A percentile compares a stretch with the other conserved stretches of the same genome.
Conservation (phyloP, 306 rosid genomes). For the Boehmeria nivea region DNA sequence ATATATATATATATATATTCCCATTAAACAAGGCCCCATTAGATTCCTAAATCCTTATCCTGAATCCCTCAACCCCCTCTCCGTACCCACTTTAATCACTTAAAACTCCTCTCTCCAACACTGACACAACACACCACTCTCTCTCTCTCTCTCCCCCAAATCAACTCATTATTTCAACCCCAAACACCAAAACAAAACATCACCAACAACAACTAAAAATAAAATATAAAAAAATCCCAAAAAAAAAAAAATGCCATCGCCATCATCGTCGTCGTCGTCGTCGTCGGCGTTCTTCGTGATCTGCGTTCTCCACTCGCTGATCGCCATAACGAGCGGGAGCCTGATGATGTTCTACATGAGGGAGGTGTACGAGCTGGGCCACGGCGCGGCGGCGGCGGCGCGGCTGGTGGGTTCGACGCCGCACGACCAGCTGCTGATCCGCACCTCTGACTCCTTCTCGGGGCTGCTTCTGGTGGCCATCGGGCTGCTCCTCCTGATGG, state of each 20-base stretch:
- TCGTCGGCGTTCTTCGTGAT: slow-evolving; percentile 68
- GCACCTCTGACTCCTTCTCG: slow-evolving; percentile 90
- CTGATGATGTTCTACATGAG: slow-evolving; percentile 96
- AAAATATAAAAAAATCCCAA: too few relatives aligned
- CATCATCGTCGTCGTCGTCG: slow-evolving; percentile 26
- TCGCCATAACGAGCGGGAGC: slow-evolving; percentile 58
- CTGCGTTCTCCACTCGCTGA: slow-evolving; percentile 67
- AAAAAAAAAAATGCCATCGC: background rate
- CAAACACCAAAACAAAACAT: too few relatives aligned
- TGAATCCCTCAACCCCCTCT: too few relatives aligned
- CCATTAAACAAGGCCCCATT: too few relatives aligned
- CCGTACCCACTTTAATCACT: too few relatives aligned
- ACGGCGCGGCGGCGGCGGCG: slow-evolving; percentile 54
- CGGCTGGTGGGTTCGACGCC: slow-evolving; percentile 87
- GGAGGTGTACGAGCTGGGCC: slow-evolving; percentile 78
- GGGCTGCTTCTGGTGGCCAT: slow-evolving; percentile 75
- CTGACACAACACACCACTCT: too few relatives aligned
- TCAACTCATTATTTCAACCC: too few relatives aligned
- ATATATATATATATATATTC: too few relatives aligned
- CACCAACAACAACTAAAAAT: too few relatives aligned
- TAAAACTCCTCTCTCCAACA: too few relatives aligned
- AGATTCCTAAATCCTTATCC: too few relatives aligned
- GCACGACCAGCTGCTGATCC: slow-evolving; percentile 86
- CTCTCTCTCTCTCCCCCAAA: too few relatives aligned
- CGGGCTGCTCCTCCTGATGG: slow-evolving; percentile 84